phyloP scores from a whole-genome alignment of 768 basidiomycete genomes.

The Lanmaoa pseudosensibilis region DNA sequence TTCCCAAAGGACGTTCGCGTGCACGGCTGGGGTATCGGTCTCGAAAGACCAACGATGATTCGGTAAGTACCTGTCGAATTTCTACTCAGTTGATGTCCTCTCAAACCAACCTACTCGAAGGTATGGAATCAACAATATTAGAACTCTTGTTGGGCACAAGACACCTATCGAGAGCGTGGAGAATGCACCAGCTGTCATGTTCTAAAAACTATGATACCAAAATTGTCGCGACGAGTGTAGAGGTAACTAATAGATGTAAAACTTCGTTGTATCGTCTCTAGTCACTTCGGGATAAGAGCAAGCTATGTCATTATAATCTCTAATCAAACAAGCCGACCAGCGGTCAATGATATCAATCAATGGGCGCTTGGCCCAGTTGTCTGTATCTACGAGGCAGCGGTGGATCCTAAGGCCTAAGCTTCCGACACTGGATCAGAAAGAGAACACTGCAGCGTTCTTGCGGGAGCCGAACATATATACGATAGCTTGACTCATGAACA shows the following conservation, averaged over 20 bases:
- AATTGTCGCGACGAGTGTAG: neutral
- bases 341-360: neutral
- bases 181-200: slow-evolving; percentile 86
- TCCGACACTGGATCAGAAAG: slow-evolving; percentile 48
- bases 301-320: neutral
- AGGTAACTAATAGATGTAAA: slow-evolving; percentile 6
- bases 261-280: neutral
- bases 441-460: slow-evolving; percentile 85
- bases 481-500: slow-evolving; percentile 85
- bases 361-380: neutral
- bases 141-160: slow-evolving; percentile 97
- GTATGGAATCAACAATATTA: slow-evolving; percentile 96
- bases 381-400: neutral
- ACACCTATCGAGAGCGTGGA: slow-evolving; percentile 88
- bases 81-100: neutral
- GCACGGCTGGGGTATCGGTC: slow-evolving; percentile 92
- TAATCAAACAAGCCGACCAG: slow-evolving; percentile 10
- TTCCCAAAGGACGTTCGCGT: slow-evolving; percentile 95
- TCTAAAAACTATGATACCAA: slow-evolving; percentile 46
- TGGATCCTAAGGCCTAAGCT: neutral
- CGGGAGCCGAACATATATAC: slow-evolving; percentile 84
- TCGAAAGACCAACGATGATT: slow-evolving; percentile 99
- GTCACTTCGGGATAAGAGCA: neutral
- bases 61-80: slow-evolving; percentile 51
- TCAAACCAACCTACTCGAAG: slow-evolving; percentile 38